Evolutionary conservation across 1,284 basidiomycete species (phyloP).

Genomic region (Trichosporon coremiiforme): DNA sequence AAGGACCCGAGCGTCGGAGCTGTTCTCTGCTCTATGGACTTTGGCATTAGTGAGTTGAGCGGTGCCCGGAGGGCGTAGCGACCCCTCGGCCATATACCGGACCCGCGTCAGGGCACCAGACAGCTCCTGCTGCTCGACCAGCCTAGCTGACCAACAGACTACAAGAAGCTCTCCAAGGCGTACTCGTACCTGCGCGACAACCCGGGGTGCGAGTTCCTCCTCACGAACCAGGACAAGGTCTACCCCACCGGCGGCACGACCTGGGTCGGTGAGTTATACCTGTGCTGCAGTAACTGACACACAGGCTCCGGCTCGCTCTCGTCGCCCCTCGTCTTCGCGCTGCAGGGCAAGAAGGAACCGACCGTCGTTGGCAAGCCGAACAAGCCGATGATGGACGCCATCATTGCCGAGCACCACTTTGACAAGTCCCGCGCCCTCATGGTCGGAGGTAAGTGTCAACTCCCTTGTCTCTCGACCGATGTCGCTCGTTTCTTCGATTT

Average conservation of each 20-base stretch:
- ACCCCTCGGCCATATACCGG: too few relatives aligned
- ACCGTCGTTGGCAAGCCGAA: constrained; percentile 88
- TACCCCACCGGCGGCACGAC: constrained; percentile 78
- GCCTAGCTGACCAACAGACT: constrained; percentile 61
- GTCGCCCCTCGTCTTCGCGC: constrained; percentile 74
- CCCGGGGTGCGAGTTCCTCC: constrained; percentile 79
- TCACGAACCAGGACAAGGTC: constrained; percentile 90
- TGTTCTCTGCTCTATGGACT: constrained; percentile 82
- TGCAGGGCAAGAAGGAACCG: constrained; percentile 66
- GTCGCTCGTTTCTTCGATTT: neutral
- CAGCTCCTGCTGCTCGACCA: too few relatives aligned
- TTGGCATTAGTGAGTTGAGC: constrained; percentile 49
- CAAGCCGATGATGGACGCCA: constrained; percentile 89
- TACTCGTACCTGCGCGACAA: constrained; percentile 84
- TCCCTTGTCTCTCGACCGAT: neutral
- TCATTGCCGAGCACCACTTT: constrained; percentile 89
- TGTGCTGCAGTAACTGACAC: neutral
- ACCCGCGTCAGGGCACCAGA: too few relatives aligned
- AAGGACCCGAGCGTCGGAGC: constrained; percentile 80
- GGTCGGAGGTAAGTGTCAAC: constrained; percentile 71
- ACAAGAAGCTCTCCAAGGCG: constrained; percentile 90
- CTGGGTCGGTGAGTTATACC: constrained; percentile 61
- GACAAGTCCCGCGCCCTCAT: constrained; percentile 85
- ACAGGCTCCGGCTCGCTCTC: constrained; percentile 72
- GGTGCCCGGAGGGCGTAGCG: too few relatives aligned